phyloP scores from a whole-genome alignment of 257 asterid genomes.

The Primulina tabacum region DNA sequence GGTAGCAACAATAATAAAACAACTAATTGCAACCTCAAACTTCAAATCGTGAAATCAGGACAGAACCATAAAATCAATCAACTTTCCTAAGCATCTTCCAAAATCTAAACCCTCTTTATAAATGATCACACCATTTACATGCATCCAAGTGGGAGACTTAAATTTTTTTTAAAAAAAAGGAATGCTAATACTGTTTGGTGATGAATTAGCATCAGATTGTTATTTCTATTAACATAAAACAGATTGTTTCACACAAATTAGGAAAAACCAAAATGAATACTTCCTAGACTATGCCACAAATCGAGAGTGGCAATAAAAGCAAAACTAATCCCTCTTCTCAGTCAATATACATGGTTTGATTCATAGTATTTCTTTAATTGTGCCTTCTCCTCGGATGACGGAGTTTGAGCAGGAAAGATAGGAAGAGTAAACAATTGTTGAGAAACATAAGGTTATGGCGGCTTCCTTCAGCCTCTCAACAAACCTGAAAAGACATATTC shows the following conservation, averaged over 20 bases:
- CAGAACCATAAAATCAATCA: slow-evolving; percentile 14
- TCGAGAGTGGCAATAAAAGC: slow-evolving; percentile 27
- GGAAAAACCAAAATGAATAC: slow-evolving; percentile 24
- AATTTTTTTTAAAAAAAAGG: slow-evolving; percentile 17
- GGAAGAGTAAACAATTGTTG: slow-evolving; percentile 57
- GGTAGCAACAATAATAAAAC: slow-evolving; percentile 19
- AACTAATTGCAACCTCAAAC: slow-evolving; percentile 22
- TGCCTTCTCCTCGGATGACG: slow-evolving; percentile 63
- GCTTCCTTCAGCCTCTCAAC: slow-evolving; percentile 74
- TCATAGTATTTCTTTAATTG: slow-evolving; percentile 40
- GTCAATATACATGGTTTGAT: slow-evolving; percentile 40
- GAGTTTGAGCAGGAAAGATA: slow-evolving; percentile 55
- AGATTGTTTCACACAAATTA: slow-evolving; percentile 22
- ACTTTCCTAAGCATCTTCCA: slow-evolving; percentile 18
- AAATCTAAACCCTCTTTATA: slow-evolving; percentile 19
- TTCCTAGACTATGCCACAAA: slow-evolving; percentile 32
- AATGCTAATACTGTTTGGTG: slow-evolving; percentile 27
- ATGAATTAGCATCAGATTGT: slow-evolving; percentile 26
- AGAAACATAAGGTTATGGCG: slow-evolving; percentile 55
- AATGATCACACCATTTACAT: slow-evolving; percentile 26
- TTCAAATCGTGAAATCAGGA: slow-evolving; percentile 10
- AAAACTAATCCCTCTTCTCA: slow-evolving; percentile 26
- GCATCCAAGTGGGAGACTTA: slow-evolving; percentile 23
- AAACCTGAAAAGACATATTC: slow-evolving; percentile 73
- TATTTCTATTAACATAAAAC: slow-evolving; percentile 28